Evolutionary conservation across 169 alveolate genomes (phyloP), one percentile per base, ranked within the genome.

Genomic region (Perkinsus olseni): DNA sequence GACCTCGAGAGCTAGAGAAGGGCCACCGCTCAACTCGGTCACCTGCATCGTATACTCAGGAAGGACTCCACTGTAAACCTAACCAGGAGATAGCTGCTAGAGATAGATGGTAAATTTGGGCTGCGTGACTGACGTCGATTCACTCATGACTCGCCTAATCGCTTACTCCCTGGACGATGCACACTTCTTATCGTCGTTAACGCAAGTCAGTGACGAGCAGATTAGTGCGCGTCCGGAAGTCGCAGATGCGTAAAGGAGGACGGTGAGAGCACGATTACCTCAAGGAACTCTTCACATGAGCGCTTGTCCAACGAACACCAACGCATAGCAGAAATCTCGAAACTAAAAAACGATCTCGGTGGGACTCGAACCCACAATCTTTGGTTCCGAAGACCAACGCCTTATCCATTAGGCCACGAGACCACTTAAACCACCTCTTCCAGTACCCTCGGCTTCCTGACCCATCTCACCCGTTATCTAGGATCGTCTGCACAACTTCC

Each of bases 311-410:
- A 94, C 93, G 95, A 95, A 91, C 96, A 95, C 94, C 96, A 94
- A 94, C 97, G 95, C 96, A 98, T 91, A 0, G 98, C 98, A 50
- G 97, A 94, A 40, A 98, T 96, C 93, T 96, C 98, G 94, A 97
- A 97, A 13, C 82, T 62, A 24, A 62, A 62, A 40, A 62, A 24
- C 82, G 28, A 62, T 62, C 82, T 62, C 97, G 97, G 95, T 97
- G 97, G 97, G 98, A 97, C 98, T 97, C 98, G 98, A 97, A 97
- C 98, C 98, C 98, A 97, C 98, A 97, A 96, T 97, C 98, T 97
- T 97, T 98, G 98, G 98, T 96, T 97, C 98, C 98, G 98, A 95
- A 97, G 98, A 97, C 98, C 98, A 98, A 97, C 98, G 98, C 98
- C 98, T 95, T 97, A 97, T 97, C 98, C 98, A 97, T 97, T 97